Conservation (phyloP, 306 rosid genomes). For the Vachellia collinsii region DNA sequence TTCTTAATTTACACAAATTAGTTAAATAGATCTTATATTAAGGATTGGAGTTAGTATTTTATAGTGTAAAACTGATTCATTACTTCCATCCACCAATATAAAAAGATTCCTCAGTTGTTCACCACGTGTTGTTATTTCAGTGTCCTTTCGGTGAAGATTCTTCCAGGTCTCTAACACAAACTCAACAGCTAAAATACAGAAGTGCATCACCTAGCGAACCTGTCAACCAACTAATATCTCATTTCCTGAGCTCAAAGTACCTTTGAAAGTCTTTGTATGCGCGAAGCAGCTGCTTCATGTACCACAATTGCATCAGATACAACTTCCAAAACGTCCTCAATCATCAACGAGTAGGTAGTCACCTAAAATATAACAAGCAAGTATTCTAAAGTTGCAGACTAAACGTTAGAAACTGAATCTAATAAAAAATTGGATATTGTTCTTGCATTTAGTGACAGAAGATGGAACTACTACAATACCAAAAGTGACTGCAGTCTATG, state of each 20-base stretch:
- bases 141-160: not conserved
- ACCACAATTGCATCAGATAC: constrained; percentile 76
- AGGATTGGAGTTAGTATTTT: no score
- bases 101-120: not conserved
- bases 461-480: constrained; percentile 8
- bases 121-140: not conserved
- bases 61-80: no score
- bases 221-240: not conserved
- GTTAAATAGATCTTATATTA: no score
- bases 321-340: constrained; percentile 89
- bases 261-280: constrained; percentile 89
- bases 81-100: no score
- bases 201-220: constrained; percentile 20
- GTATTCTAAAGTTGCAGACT: constrained; percentile 17
- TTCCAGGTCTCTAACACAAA: not conserved
- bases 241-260: constrained; percentile 40
- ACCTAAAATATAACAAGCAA: constrained; percentile 53
- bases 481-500: constrained; percentile 25
- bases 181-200: constrained; percentile 14
- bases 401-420: constrained; percentile 19
- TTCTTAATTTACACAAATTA: no score
- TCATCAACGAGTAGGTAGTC: constrained; percentile 89
- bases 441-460: constrained; percentile 5
- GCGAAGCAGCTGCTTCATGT: constrained; percentile 93
- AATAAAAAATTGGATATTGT: not conserved